These are phyloP conservation scores for Aspergillus viridinutans DNA, from an alignment of 2,329 filamentous ascomycete genomes.

Conservation along the genomic window DNA sequence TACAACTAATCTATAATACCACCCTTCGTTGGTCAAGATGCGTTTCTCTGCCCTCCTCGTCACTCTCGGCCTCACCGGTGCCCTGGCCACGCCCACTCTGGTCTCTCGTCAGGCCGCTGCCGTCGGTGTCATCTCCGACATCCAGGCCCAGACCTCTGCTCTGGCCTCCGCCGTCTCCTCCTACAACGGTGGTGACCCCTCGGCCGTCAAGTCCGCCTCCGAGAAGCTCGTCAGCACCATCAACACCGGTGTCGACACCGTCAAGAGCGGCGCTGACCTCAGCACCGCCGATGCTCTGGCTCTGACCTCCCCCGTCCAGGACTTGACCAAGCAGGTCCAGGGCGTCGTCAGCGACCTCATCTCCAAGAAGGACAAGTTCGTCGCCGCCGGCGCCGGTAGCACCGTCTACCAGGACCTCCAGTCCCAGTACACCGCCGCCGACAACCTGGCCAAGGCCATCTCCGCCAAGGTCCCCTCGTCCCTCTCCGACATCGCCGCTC, in stretches of 20 bases:
- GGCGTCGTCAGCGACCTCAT: constrained; percentile 13
- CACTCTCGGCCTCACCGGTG: constrained; percentile 20
- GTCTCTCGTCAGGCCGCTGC: constrained; percentile 14
- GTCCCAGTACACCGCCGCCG: constrained; percentile 18
- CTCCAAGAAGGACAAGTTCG: constrained; percentile 20
- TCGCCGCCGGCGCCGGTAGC: constrained; percentile 14
- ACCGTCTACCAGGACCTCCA: constrained; percentile 15
- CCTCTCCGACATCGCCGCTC: constrained; percentile 15
- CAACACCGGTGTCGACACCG: constrained; percentile 21
- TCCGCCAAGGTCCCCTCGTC: constrained; percentile 21
- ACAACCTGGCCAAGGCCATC: constrained; percentile 19
- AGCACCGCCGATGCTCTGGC: constrained; percentile 23
- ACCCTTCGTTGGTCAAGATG: constrained; percentile 16
- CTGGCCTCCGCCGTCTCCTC: constrained; percentile 21
- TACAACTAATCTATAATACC: constrained; percentile 7
- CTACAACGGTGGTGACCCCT: constrained; percentile 22
- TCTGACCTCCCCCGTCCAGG: constrained; percentile 17
- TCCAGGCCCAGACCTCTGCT: constrained; percentile 14
- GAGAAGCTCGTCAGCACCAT: constrained; percentile 22
- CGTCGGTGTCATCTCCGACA: constrained; percentile 17
- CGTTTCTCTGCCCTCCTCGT: constrained; percentile 19
- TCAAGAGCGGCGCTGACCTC: constrained; percentile 19
- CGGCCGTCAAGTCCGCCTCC: constrained; percentile 18
- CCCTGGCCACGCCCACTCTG: constrained; percentile 19
- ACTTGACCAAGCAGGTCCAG: neutral